These are phyloP conservation scores for Corymbia citriodora DNA, from an alignment of 441 rosid species.

Conservation along the genomic window DNA sequence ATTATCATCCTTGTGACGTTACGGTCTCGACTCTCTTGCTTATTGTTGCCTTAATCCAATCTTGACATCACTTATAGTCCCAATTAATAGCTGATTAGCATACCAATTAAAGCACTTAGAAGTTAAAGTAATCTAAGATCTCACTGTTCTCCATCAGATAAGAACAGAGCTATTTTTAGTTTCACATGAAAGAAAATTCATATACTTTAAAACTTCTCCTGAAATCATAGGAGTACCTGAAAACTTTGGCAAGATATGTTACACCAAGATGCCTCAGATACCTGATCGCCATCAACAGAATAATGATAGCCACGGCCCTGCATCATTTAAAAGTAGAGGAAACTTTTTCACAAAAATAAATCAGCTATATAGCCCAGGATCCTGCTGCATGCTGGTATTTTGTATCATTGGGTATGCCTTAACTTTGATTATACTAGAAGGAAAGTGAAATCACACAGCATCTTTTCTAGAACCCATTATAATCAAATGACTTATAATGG, in stretches of 20 bases:
- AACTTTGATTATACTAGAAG: background rate
- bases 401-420: background rate
- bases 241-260: slow-evolving; percentile 72
- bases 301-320: slow-evolving; percentile 76
- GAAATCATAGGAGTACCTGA: slow-evolving; percentile 40
- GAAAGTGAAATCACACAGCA: background rate
- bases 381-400: background rate
- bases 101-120: background rate
- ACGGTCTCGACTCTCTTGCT: background rate
- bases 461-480: background rate
- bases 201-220: background rate
- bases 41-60: background rate
- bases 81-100: background rate
- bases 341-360: background rate
- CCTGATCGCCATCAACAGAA: slow-evolving; percentile 45
- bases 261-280: slow-evolving; percentile 53
- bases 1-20: background rate
- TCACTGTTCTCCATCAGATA: background rate
- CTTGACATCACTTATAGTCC: background rate
- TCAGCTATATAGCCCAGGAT: background rate
- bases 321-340: background rate
- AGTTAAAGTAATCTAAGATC: background rate
- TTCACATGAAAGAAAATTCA: background rate
- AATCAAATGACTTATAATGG: background rate
- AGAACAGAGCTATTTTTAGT: background rate